Conservation (phyloP, 176 grass and related monocot species). For the Elymus sibiricus region DNA sequence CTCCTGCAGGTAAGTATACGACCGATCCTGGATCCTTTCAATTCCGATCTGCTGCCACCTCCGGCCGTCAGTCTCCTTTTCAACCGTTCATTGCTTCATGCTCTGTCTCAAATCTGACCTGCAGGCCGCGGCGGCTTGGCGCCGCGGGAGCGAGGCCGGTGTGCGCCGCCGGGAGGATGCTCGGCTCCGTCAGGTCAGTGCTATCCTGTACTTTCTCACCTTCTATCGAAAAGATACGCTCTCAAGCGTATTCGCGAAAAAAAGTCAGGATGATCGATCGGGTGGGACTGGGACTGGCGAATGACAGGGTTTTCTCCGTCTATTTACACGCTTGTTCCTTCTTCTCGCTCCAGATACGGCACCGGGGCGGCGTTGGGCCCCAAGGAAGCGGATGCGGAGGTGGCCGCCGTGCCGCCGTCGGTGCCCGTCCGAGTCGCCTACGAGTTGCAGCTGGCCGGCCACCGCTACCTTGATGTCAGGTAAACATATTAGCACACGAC, state of each 20-base stretch:
- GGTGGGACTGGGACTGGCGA: background rate
- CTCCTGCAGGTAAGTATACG: background rate
- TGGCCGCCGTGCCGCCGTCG: constrained; percentile 45
- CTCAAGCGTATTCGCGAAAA: too few species aligned
- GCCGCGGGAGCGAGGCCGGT: background rate
- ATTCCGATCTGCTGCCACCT: background rate
- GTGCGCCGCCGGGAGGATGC: background rate
- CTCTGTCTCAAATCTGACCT: background rate
- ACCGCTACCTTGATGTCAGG: constrained; percentile 93
- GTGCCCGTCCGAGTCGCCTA: constrained; percentile 85
- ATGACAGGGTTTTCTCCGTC: background rate
- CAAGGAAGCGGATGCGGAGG: background rate
- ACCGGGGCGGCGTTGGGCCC: background rate
- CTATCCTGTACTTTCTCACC: too few species aligned
- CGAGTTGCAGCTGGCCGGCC: constrained; percentile 68
- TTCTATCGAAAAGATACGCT: too few species aligned
- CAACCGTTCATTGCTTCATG: background rate
- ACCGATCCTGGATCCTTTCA: background rate
- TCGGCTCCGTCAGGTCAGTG: constrained; percentile 7
- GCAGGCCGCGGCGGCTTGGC: background rate
- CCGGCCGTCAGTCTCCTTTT: background rate
- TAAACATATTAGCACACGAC: background rate
- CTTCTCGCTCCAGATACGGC: background rate
- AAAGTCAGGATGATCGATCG: background rate
- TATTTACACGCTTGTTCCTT: background rate